A percentile compares a stretch with the other conserved stretches of the same genome.
These are phyloP conservation scores for Neurospora sp. DNA, from an alignment of 495 filamentous ascomycete species.

Conservation along the genomic window DNA sequence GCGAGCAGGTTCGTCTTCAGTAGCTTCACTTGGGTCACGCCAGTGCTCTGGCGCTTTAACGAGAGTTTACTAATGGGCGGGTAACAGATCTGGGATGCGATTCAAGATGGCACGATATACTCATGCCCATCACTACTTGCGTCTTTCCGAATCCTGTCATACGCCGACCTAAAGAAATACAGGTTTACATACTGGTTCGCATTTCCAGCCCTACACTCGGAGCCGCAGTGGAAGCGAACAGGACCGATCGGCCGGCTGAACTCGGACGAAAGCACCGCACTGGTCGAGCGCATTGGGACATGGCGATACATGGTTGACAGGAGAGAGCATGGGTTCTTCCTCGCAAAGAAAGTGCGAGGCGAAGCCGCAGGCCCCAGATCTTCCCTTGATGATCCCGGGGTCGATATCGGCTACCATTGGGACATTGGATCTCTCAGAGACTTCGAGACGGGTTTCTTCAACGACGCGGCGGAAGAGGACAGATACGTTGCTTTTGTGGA, in stretches of 20 bases:
- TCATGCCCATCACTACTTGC: slow-evolving; percentile 83
- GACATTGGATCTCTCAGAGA: slow-evolving; percentile 59
- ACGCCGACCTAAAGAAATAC: slow-evolving; percentile 93
- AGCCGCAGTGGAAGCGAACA: slow-evolving; percentile 60
- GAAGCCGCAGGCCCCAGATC: slow-evolving; percentile 19
- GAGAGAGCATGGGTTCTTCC: slow-evolving; percentile 85
- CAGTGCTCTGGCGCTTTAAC: neutral
- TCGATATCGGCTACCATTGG: slow-evolving; percentile 56
- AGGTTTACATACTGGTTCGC: slow-evolving; percentile 91
- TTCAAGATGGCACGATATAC: slow-evolving; percentile 90
- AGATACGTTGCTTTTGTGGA: slow-evolving; percentile 81
- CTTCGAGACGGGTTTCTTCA: slow-evolving; percentile 85
- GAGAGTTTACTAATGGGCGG: slow-evolving; percentile 5
- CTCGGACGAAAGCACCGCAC: slow-evolving; percentile 53
- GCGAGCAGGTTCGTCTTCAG: slow-evolving; percentile 52
- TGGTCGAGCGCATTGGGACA: slow-evolving; percentile 71
- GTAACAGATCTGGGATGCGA: slow-evolving; percentile 86
- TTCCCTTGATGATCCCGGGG: slow-evolving; percentile 23
- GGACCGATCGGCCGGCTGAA: slow-evolving; percentile 44
- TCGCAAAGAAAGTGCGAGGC: slow-evolving; percentile 61
- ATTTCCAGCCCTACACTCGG: slow-evolving; percentile 84
- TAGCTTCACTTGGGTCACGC: neutral
- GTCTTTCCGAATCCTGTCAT: slow-evolving; percentile 82
- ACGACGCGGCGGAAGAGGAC: slow-evolving; percentile 53
- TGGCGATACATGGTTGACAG: slow-evolving; percentile 75